Conservation (phyloP, 2,329 filamentous ascomycete genomes). For the Xylaria digitata region DNA sequence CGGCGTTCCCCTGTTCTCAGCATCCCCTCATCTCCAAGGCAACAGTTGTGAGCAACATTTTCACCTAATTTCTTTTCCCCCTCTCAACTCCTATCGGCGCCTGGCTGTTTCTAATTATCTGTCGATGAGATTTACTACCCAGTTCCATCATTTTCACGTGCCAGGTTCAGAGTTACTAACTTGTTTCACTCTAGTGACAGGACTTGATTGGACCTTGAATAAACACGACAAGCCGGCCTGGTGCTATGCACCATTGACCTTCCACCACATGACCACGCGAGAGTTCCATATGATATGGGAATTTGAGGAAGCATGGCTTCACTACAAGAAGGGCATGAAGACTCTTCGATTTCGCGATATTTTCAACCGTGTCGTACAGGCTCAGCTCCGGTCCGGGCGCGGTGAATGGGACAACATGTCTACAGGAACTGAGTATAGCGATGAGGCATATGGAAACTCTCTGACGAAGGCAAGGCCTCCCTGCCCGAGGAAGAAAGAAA, state of each 20-base stretch:
- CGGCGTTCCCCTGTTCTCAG: slow-evolving; percentile 26
- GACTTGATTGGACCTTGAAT: slow-evolving; percentile 30
- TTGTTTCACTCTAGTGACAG: slow-evolving; percentile 1
- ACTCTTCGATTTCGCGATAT: slow-evolving; percentile 27
- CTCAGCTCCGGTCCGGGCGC: slow-evolving; percentile 20
- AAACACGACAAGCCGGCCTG: slow-evolving; percentile 30
- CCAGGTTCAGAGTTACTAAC: too few species aligned
- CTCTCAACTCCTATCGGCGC: too few species aligned
- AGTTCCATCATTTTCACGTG: too few species aligned
- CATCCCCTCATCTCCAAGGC: slow-evolving; percentile 28
- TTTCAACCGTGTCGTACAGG: slow-evolving; percentile 11
- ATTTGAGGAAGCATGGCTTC: slow-evolving; percentile 35
- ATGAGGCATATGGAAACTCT: slow-evolving; percentile 21
- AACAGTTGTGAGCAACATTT: slow-evolving; percentile 21
- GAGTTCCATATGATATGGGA: slow-evolving; percentile 30
- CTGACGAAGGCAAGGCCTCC: not conserved
- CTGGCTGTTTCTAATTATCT: too few species aligned
- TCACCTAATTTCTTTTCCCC: not conserved
- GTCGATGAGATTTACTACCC: too few species aligned
- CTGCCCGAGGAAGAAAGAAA: slow-evolving; percentile 16
- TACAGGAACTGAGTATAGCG: slow-evolving; percentile 31
- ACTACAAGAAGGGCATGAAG: not conserved
- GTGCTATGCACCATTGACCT: slow-evolving; percentile 38
- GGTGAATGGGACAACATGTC: slow-evolving; percentile 31
- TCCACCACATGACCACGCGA: slow-evolving; percentile 34